A percentile compares a stretch with the other conserved stretches of the same genome.
These are phyloP conservation scores for Apiospora arundinis DNA, from an alignment of 2,329 filamentous ascomycete genomes.

Conservation along the genomic window DNA sequence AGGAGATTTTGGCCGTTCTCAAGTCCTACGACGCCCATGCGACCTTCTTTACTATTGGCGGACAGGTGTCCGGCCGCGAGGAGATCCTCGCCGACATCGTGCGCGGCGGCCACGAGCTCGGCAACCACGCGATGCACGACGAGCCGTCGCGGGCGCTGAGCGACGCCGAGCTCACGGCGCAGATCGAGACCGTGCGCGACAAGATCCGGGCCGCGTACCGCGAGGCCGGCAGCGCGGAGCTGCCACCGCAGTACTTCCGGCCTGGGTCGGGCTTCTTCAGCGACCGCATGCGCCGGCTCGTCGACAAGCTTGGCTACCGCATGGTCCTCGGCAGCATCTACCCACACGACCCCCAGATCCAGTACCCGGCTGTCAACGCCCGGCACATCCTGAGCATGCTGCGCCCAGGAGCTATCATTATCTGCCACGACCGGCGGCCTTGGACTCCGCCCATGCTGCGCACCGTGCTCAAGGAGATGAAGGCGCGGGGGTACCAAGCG, in stretches of 20 bases:
- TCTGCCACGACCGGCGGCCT: constrained; percentile 83
- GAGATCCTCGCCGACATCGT: constrained; percentile 63
- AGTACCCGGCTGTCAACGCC: constrained; percentile 72
- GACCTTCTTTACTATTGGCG: constrained; percentile 89
- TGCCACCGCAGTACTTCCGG: constrained; percentile 71
- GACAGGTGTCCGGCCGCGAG: constrained; percentile 68
- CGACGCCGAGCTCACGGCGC: constrained; percentile 61
- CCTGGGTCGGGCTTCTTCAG: constrained; percentile 88
- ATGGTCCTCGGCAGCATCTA: constrained; percentile 86
- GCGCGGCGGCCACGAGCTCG: constrained; percentile 72
- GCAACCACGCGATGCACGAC: constrained; percentile 89
- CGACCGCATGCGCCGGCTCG: constrained; percentile 66
- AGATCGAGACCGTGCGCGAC: constrained; percentile 68
- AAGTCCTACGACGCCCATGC: constrained; percentile 70
- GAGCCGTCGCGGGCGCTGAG: constrained; percentile 72
- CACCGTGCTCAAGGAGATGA: constrained; percentile 74
- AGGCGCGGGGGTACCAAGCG: constrained; percentile 69
- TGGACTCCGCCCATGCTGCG: constrained; percentile 85
- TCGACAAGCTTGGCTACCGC: constrained; percentile 68
- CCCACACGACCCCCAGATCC: constrained; percentile 89
- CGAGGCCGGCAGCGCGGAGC: constrained; percentile 36
- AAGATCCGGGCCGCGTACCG: constrained; percentile 45
- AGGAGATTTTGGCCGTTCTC: constrained; percentile 73
- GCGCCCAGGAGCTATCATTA: constrained; percentile 77
- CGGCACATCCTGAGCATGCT: constrained; percentile 82